phyloP scores from a whole-genome alignment of 805 yeast species.

The Metschnikowia baotianmanensis region DNA sequence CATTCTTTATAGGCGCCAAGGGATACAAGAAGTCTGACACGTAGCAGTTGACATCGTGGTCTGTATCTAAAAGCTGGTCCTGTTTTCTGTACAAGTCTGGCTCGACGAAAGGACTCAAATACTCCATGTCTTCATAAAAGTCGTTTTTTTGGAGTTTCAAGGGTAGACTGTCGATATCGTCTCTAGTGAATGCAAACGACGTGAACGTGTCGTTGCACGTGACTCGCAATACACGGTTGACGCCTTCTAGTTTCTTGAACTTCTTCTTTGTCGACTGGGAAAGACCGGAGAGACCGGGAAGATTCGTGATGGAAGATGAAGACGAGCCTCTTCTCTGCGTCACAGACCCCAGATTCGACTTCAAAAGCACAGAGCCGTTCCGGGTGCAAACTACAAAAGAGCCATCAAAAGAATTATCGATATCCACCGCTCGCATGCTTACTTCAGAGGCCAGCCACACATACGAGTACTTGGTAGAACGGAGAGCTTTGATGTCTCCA shows the following conservation, averaged over 20 bases:
- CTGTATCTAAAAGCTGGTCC: constrained; percentile 38
- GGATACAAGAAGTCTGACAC: constrained; percentile 30
- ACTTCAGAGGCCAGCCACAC: constrained; percentile 65
- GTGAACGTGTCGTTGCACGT: constrained; percentile 62
- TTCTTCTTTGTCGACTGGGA: constrained; percentile 34
- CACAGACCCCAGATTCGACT: constrained; percentile 6
- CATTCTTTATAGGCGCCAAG: not conserved
- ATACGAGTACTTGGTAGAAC: constrained; percentile 42
- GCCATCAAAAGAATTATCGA: constrained; percentile 68
- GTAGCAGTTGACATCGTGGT: constrained; percentile 27
- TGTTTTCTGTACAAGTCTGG: constrained; percentile 35
- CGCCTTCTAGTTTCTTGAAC: constrained; percentile 49
- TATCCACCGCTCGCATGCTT: constrained; percentile 59
- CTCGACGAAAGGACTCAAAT: constrained; percentile 49
- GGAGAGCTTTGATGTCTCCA: constrained; percentile 28
- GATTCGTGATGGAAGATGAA: constrained; percentile 26
- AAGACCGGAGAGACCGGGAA: constrained; percentile 25
- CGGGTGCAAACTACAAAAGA: constrained; percentile 63
- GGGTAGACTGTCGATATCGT: constrained; percentile 60
- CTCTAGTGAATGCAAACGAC: constrained; percentile 65
- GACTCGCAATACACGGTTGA: constrained; percentile 63
- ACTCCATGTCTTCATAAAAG: constrained; percentile 51
- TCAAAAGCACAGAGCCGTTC: constrained; percentile 63
- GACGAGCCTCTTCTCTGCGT: constrained; percentile 31
- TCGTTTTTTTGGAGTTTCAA: constrained; percentile 47